Evolutionary conservation across 2,329 filamentous ascomycete species (phyloP).

Genomic region (Fonsecaea pedrosoi): DNA sequence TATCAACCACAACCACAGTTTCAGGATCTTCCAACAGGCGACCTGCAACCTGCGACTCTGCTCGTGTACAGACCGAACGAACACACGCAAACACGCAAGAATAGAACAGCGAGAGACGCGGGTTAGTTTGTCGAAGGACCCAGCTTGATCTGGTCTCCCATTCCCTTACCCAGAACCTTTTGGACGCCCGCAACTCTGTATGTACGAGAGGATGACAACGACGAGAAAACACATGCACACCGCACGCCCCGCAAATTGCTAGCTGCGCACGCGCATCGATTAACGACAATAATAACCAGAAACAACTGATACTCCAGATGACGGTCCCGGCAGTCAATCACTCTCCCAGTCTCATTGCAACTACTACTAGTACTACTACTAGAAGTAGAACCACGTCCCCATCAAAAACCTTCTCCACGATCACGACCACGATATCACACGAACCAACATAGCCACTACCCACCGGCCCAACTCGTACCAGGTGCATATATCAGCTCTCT

Average conservation of each 20-base stretch:
- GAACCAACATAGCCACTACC: neutral
- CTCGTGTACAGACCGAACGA: too few species aligned
- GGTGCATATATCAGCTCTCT: neutral
- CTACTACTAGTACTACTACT: neutral
- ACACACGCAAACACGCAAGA: too few species aligned
- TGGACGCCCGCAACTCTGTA: too few species aligned
- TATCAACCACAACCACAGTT: too few species aligned
- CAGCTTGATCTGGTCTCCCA: too few species aligned
- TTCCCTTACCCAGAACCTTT: too few species aligned
- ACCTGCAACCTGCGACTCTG: too few species aligned
- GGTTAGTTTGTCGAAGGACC: too few species aligned
- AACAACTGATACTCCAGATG: neutral
- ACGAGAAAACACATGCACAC: neutral
- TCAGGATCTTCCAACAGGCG: too few species aligned
- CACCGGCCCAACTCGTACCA: neutral
- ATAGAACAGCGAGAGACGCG: too few species aligned
- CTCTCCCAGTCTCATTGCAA: neutral
- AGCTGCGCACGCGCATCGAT: neutral
- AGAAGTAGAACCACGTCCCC: neutral
- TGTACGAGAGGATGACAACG: neutral
- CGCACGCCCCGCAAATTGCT: neutral
- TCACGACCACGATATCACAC: neutral
- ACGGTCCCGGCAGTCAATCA: neutral
- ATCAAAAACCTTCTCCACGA: neutral
- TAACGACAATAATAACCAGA: neutral